phyloP scores from a whole-genome alignment of 1,139 yeast species.

The Sugiyamaella pinicola region DNA sequence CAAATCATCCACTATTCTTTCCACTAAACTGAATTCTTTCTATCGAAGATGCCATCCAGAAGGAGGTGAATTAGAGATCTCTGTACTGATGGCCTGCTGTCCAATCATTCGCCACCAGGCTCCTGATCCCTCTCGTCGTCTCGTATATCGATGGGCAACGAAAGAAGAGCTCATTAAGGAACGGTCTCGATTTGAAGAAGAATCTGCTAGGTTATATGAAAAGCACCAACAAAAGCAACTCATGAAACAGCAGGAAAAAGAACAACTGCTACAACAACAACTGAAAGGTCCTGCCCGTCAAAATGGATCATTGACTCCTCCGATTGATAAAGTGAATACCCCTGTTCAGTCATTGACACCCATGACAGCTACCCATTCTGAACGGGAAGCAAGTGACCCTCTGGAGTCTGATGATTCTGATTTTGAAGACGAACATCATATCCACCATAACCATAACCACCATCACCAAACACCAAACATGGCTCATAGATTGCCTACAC shows the following conservation, averaged over 20 bases:
- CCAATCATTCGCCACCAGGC: conserved; percentile 37
- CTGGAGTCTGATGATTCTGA: conserved; percentile 12
- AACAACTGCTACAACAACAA: neutral
- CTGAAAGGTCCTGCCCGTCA: neutral
- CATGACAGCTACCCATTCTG: conserved; percentile 11
- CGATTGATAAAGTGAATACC: conserved; percentile 9
- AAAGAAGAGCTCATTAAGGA: conserved; percentile 22
- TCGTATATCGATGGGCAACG: conserved; percentile 35
- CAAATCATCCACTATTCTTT: conserved; percentile 39
- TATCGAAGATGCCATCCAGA: conserved; percentile 37
- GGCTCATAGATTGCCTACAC: conserved; percentile 18
- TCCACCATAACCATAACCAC: neutral
- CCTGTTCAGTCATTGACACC: conserved; percentile 8
- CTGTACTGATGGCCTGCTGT: conserved; percentile 27
- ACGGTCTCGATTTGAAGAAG: conserved; percentile 7
- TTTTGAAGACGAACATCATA: conserved; percentile 7
- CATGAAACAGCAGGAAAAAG: conserved; percentile 8
- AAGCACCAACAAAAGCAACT: conserved; percentile 15
- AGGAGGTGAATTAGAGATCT: conserved; percentile 13
- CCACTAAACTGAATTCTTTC: conserved; percentile 41
- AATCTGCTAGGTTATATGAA: conserved; percentile 13
- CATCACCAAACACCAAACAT: conserved; percentile 4
- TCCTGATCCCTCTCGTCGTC: conserved; percentile 36
- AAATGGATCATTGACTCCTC: conserved; percentile 15
- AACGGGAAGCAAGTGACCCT: conserved; percentile 1